Percentiles rank a stretch among this genome's conserved stretches.
phyloP scores from a whole-genome alignment of 257 asterid species.

The Ajuga chamaepitys region DNA sequence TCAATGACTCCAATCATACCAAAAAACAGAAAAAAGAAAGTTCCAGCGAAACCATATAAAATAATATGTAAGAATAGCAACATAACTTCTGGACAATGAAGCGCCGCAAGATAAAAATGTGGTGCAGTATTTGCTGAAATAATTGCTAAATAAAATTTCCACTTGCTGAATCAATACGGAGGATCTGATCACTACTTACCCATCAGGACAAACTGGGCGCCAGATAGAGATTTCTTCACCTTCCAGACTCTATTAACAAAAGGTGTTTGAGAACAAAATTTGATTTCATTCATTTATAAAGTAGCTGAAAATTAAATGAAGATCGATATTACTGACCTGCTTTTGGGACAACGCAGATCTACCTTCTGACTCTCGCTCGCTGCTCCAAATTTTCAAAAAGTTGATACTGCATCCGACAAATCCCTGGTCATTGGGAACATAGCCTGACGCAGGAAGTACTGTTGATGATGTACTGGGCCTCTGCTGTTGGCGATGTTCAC shows the following conservation, averaged over 20 bases:
- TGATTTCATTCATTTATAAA: slow-evolving; percentile 1
- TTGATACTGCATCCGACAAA: slow-evolving; percentile 55
- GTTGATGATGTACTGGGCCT: slow-evolving; percentile 44
- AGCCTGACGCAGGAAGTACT: slow-evolving; percentile 46
- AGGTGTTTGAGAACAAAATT: slow-evolving; percentile 13
- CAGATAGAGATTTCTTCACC: slow-evolving; percentile 65
- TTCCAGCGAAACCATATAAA: no score
- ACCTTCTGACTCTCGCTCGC: slow-evolving; percentile 78
- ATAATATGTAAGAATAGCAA: no score
- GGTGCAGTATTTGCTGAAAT: neutral
- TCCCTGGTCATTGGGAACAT: slow-evolving; percentile 46
- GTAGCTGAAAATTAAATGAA: neutral
- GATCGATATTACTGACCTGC: slow-evolving; percentile 40
- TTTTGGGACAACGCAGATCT: slow-evolving; percentile 78
- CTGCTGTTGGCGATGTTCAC: slow-evolving; percentile 31
- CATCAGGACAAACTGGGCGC: slow-evolving; percentile 96
- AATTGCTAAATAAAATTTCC: neutral
- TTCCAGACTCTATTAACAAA: slow-evolving; percentile 40
- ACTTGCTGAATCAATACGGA: neutral
- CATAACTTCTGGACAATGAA: no score
- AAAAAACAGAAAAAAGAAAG: no score
- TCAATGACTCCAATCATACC: neutral
- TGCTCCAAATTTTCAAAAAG: slow-evolving; percentile 88
- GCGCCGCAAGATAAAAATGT: neutral
- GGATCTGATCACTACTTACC: slow-evolving; percentile 42